Evolutionary conservation across 306 rosid species (phyloP), one percentile per base, ranked within the genome.

Genomic region (Adenanthera pavonina): DNA sequence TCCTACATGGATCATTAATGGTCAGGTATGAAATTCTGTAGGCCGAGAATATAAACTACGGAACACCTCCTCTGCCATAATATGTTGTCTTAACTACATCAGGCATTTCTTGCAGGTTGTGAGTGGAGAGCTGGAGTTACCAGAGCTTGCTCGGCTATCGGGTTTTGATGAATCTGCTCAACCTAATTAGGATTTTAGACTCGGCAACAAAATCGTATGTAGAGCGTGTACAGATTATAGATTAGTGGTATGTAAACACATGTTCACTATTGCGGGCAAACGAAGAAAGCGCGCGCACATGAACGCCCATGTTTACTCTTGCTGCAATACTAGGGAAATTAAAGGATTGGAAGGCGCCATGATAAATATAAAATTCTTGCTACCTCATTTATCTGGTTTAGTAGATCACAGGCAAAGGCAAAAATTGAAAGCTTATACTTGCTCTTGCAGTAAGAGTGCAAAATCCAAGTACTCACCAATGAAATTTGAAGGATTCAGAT

Each of bases 1-100:
- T 71, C 99, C 99, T 9, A 88, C 92, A 0, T 92, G 99, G 98
- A 81, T 86, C 81, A 93, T 93, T 16, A 92, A 92, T 62, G 98
- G 94, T 19, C 82, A 92, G 97, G 99, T 93, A 83, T 78, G 84
- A n/a, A 81, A 78, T 53, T 56, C 57, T 67, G 14, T 71, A 46
- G 30, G 69, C 35, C 56, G 82, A 52, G 62, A 66, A 43, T 67
- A 15, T 34, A 78, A 25, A 56, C 36, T 49, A 12, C 64, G 75
- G 12, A 72, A n/a, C 41, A 30, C 49, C 73, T 59, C 66, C 56
- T 11, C 59, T 54, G 41, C 73, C 20, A 51, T 20, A 69, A 65
- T 82, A 69, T 49, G 34, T 73, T 69, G 25, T 80, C 53, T 82
- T 88, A 48, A 84, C 10, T 40, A 43, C 80, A 82, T 54, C 3